phyloP scores from a whole-genome alignment of 169 alveolate genomes.

The Babesia ovata region DNA sequence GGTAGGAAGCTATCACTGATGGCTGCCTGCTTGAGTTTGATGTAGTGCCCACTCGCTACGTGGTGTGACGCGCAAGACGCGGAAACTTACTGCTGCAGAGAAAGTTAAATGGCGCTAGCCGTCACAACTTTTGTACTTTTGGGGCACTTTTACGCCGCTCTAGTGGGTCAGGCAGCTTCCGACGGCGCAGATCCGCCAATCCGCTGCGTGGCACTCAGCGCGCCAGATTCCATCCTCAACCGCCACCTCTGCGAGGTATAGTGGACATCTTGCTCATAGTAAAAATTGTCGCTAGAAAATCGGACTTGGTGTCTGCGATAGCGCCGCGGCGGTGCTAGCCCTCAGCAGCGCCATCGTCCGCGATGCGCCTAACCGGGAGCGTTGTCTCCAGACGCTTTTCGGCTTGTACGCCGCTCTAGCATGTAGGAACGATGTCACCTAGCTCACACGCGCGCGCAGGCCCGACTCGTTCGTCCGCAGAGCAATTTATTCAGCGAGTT shows the following conservation, averaged over 20 bases:
- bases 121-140: not conserved
- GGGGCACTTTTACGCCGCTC: not conserved
- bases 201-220: conserved; percentile 25
- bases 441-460: conserved; percentile 12
- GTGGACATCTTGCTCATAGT: too few relatives aligned
- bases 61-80: conserved; percentile 1
- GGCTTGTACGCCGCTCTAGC: conserved; percentile 50
- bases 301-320: conserved; percentile 40
- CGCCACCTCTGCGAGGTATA: conserved; percentile 58
- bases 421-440: conserved; percentile 8
- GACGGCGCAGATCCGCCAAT: too few relatives aligned
- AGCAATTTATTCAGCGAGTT: conserved; percentile 22
- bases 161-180: too few relatives aligned
- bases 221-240: conserved; percentile 46
- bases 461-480: conserved; percentile 18
- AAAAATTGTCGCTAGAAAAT: conserved; percentile 30
- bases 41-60: not conserved
- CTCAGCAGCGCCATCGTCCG: conserved; percentile 24
- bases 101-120: conserved; percentile 14
- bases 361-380: conserved; percentile 53
- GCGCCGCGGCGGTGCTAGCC: conserved; percentile 20
- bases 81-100: conserved; percentile 10
- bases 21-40: too few relatives aligned
- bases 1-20: too few relatives aligned
- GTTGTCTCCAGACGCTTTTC: conserved; percentile 53